These are phyloP conservation scores for Aureobasidium sp. DNA, from an alignment of 2,329 filamentous ascomycete species.

Conservation along the genomic window DNA sequence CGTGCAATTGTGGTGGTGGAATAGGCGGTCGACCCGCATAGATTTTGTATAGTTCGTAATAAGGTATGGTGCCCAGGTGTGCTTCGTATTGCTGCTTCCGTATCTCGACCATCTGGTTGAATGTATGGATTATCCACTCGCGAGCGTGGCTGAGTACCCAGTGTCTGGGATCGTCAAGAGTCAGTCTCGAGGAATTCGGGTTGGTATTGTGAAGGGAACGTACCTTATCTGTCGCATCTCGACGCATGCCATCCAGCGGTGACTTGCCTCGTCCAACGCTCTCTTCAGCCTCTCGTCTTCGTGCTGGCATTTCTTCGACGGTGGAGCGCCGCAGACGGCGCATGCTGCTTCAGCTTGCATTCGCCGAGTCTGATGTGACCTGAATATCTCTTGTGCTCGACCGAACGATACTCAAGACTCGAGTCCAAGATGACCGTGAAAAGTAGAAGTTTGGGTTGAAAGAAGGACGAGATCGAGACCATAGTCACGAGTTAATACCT, in stretches of 20 bases:
- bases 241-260: conserved; percentile 21
- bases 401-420: background rate
- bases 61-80: conserved; percentile 36
- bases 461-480: background rate
- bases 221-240: conserved; percentile 20
- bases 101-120: conserved; percentile 31
- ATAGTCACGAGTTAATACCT: no score
- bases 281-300: conserved; percentile 25
- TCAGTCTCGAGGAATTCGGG: background rate
- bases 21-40: conserved; percentile 37
- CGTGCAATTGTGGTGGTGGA: conserved; percentile 45
- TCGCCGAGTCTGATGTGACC: background rate
- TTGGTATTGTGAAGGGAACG: background rate
- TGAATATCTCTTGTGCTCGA: background rate
- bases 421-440: background rate
- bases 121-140: conserved; percentile 35
- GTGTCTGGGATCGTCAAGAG: conserved; percentile 24
- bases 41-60: conserved; percentile 38
- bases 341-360: conserved; percentile 23
- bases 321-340: conserved; percentile 26
- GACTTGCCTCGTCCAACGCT: conserved; percentile 24
- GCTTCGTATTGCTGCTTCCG: conserved; percentile 33
- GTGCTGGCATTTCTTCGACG: conserved; percentile 25
- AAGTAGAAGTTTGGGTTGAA: background rate
- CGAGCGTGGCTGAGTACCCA: conserved; percentile 39